phyloP scores from a whole-genome alignment of 2,329 filamentous ascomycete genomes.

The Verticillium zaregamsianum region DNA sequence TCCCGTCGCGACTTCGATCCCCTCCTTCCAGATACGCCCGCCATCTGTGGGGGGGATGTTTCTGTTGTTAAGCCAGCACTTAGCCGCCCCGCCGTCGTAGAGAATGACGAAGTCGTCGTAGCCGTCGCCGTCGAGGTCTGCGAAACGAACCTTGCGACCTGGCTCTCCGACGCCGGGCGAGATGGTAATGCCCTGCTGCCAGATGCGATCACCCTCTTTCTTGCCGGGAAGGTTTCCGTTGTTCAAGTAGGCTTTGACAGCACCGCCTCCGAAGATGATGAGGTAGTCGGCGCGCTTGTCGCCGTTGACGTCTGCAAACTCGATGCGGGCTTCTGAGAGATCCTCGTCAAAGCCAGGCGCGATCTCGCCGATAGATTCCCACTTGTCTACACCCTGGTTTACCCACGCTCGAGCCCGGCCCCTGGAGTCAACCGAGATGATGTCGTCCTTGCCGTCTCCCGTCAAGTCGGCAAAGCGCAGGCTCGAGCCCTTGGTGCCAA shows the following conservation, averaged over 20 bases:
- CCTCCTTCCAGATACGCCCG: background rate
- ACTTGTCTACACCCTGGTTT: slow-evolving; percentile 5
- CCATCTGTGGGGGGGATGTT: slow-evolving; percentile 1
- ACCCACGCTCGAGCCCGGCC: slow-evolving; percentile 7
- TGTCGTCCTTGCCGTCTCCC: slow-evolving; percentile 12
- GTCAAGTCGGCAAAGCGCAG: slow-evolving; percentile 10
- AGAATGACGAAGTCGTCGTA: slow-evolving; percentile 13
- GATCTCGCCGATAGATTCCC: background rate
- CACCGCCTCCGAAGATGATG: slow-evolving; percentile 12
- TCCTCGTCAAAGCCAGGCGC: slow-evolving; percentile 6
- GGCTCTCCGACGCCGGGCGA: slow-evolving; percentile 9
- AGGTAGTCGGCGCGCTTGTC: slow-evolving; percentile 10
- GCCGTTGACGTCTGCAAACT: slow-evolving; percentile 7
- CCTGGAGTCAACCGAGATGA: slow-evolving; percentile 4
- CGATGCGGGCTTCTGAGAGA: background rate
- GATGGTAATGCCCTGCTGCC: background rate
- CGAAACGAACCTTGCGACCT: slow-evolving; percentile 12
- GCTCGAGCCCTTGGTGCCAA: slow-evolving; percentile 2
- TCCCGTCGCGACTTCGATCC: slow-evolving; percentile 6
- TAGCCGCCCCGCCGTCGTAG: slow-evolving; percentile 14
- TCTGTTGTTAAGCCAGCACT: slow-evolving; percentile 10
- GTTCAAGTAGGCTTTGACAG: slow-evolving; percentile 15
- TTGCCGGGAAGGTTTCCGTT: slow-evolving; percentile 2
- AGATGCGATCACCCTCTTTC: background rate
- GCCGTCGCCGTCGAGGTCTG: slow-evolving; percentile 6